Conservation (phyloP, 768 basidiomycete species). For the Leccinellum rugosiceps region DNA sequence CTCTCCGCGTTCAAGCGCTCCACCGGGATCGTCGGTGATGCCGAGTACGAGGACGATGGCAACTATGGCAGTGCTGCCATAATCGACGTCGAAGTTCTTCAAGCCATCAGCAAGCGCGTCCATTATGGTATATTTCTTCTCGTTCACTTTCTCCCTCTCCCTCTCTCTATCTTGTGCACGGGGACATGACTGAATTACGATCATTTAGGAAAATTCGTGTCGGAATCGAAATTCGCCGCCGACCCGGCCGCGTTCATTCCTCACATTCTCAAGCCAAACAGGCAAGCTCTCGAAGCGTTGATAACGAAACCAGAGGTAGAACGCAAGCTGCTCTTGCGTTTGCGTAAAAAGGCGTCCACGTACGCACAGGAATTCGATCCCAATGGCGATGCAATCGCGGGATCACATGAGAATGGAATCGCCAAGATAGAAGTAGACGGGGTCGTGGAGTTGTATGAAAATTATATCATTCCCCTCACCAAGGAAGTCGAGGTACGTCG, state of each 20-base stretch:
- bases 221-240: constrained; percentile 92
- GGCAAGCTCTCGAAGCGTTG: constrained; percentile 70
- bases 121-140: constrained; percentile 77
- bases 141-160: constrained; percentile 12
- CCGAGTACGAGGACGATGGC: constrained; percentile 86
- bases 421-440: constrained; percentile 89
- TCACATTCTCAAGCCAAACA: constrained; percentile 81
- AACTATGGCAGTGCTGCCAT: constrained; percentile 97
- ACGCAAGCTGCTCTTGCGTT: constrained; percentile 70
- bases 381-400: constrained; percentile 52
- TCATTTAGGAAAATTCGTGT: constrained; percentile 90
- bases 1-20: constrained; percentile 65
- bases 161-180: not conserved
- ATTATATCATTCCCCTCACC: constrained; percentile 94
- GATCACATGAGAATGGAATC: constrained; percentile 31
- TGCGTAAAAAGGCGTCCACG: constrained; percentile 79
- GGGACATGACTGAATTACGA: not conserved
- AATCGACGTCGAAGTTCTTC: constrained; percentile 93
- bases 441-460: constrained; percentile 90
- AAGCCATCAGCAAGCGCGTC: constrained; percentile 96
- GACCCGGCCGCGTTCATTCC: constrained; percentile 88
- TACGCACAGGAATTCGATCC: constrained; percentile 82
- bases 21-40: constrained; percentile 61
- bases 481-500: constrained; percentile 92
- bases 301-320: constrained; percentile 99